Conservation (phyloP, 2,329 filamentous ascomycete species). For the Fusarium udum region DNA sequence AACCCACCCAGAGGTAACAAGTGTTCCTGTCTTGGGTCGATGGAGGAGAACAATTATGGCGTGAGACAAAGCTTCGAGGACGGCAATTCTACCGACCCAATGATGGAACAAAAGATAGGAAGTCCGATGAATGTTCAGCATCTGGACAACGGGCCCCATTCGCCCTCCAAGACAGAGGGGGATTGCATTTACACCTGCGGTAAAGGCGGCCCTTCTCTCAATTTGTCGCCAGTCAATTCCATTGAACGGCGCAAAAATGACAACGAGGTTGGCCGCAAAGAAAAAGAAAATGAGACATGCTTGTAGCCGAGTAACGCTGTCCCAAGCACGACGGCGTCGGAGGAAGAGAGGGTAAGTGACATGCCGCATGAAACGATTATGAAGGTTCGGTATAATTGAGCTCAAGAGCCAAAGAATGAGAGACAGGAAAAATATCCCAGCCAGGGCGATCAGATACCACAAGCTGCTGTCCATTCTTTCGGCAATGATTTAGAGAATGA, state of each 20-base stretch:
- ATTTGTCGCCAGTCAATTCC: not conserved
- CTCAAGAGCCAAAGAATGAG: not conserved
- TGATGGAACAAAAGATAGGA: slow-evolving; percentile 11
- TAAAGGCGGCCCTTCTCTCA: not conserved
- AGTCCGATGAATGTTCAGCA: slow-evolving; percentile 11
- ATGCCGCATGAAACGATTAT: not conserved
- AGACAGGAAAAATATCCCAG: not conserved
- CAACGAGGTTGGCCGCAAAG: not conserved
- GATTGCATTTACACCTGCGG: not conserved
- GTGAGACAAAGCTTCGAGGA: not conserved
- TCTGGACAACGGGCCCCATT: not conserved
- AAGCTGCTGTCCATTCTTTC: not conserved
- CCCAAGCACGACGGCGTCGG: not conserved
- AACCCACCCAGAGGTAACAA: not conserved
- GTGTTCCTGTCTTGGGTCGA: not conserved
- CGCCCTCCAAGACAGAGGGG: slow-evolving; percentile 3
- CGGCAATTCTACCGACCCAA: slow-evolving; percentile 6
- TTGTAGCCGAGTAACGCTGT: slow-evolving; percentile 9
- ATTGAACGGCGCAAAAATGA: not conserved
- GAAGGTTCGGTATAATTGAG: not conserved
- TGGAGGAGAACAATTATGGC: not conserved
- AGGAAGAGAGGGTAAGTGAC: slow-evolving; percentile 8
- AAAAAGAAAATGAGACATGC: not conserved
- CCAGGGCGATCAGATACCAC: not conserved
- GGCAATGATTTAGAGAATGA: not conserved